Evolutionary conservation across 1,284 basidiomycete genomes (phyloP), one percentile per base, ranked within the genome.

Genomic region (Leccinum fuscescens): DNA sequence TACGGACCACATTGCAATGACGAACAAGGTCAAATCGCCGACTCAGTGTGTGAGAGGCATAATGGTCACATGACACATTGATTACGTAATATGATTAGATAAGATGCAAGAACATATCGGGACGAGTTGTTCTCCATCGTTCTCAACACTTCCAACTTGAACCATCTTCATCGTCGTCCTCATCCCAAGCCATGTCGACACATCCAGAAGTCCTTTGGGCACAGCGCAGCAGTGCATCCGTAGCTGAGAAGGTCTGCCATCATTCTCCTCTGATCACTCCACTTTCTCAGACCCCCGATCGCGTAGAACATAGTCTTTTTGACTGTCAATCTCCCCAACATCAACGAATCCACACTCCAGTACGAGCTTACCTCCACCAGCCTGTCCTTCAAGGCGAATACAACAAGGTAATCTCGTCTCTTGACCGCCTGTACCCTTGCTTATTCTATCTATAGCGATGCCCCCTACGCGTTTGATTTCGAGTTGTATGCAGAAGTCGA

Each of bases 161-260:
- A 42, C 59, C 15, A n/a, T 24, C 24, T 17, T 50, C 59, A 62
- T 63, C 59, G 4, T 22, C 57, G 15, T n/a, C 37, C 29, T 31
- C 29, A 9, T 46, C 15, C 24, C 3, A 61, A 59, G 77, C 80
- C 77, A 80, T 85, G 76, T 69, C 80, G 9, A 70, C 75, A 63
- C 92, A 94, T 77, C 93, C 94, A 50, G 93, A 96, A 78, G 80
- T 96, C 57, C 81, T 93, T 3, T 97, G 94, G 92, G 94, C 94
- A 55, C 93, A 97, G 77, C 86, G 94, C 67, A 92, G 88, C 78
- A 91, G 86, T 29, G 81, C 77, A 22, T 68, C 78, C 8, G 84
- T 82, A 22, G 80, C 86, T 52, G 82, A 82, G 60, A 94, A 94
- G 82, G 94, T 92, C 39, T 3, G 56, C 42, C 1, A 2, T 35